These are phyloP conservation scores for Teunomyces gatunensis DNA, from an alignment of 805 yeast species.

Conservation along the genomic window DNA sequence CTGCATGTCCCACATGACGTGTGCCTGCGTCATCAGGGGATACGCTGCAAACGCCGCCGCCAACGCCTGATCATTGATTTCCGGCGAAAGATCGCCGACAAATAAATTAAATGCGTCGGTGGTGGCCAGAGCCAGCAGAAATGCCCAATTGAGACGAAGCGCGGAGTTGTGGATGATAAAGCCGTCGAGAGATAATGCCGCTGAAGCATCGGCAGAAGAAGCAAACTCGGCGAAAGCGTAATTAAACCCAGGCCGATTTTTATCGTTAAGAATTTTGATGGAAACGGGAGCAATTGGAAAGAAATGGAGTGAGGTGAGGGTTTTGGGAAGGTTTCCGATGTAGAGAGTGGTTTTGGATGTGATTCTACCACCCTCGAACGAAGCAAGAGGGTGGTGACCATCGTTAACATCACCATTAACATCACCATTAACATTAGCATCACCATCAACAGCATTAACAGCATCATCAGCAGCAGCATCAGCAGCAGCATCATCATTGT, in stretches of 20 bases:
- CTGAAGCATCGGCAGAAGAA: slow-evolving; percentile 33
- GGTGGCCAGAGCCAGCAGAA: slow-evolving; percentile 54
- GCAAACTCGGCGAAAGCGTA: slow-evolving; percentile 80
- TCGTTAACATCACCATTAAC: too few relatives aligned
- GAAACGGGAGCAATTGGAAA: slow-evolving; percentile 57
- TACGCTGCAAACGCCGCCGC: slow-evolving; percentile 54
- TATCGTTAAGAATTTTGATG: slow-evolving; percentile 72
- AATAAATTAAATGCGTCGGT: slow-evolving; percentile 66
- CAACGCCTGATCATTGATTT: slow-evolving; percentile 75
- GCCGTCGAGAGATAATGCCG: slow-evolving; percentile 61
- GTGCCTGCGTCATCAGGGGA: slow-evolving; percentile 70
- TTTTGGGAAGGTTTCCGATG: slow-evolving; percentile 69
- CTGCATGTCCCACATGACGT: slow-evolving; percentile 97
- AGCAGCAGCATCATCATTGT: too few relatives aligned
- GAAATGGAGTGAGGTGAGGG: slow-evolving; percentile 56
- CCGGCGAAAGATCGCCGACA: slow-evolving; percentile 82
- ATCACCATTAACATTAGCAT: too few relatives aligned
- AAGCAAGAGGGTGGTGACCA: too few relatives aligned
- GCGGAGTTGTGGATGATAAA: slow-evolving; percentile 51
- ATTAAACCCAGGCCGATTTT: slow-evolving; percentile 68
- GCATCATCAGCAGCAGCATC: too few relatives aligned
- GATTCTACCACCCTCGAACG: slow-evolving; percentile 74
- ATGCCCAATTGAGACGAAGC: slow-evolving; percentile 78
- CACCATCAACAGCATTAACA: too few relatives aligned
- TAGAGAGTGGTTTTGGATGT: slow-evolving; percentile 69